A percentile compares a stretch with the other conserved stretches of the same genome.
Conservation (phyloP, 768 basidiomycete genomes). For the Xerocomus brunneocitrinus region DNA sequence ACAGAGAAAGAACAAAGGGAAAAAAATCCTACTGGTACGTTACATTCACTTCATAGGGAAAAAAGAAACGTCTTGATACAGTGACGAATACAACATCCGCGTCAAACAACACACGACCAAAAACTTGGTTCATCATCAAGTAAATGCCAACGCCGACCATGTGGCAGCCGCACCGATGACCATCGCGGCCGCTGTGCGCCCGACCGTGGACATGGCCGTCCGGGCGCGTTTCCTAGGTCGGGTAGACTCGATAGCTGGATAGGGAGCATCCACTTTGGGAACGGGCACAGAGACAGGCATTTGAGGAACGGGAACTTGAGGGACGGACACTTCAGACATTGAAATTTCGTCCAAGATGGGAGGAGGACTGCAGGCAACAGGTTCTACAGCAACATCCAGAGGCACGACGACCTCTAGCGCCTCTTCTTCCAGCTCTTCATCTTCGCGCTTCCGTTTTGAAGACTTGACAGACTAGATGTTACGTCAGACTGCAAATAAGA, state of each 20-base stretch:
- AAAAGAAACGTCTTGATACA: neutral
- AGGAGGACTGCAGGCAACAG: neutral
- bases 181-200: constrained; percentile 58
- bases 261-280: neutral
- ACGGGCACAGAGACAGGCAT: neutral
- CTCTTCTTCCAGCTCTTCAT: constrained; percentile 32
- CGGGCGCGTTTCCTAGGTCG: constrained; percentile 43
- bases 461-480: constrained; percentile 30
- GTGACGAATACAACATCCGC: neutral
- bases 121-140: constrained; percentile 28
- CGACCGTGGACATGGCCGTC: constrained; percentile 36
- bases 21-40: neutral
- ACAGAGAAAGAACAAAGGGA: neutral
- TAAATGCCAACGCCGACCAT: constrained; percentile 71
- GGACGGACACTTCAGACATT: neutral
- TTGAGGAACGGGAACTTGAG: constrained; percentile 3
- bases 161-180: constrained; percentile 66
- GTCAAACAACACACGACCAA: neutral
- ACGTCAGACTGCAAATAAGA: constrained; percentile 15
- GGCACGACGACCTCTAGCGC: neutral
- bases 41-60: constrained; percentile 2
- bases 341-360: neutral
- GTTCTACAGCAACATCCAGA: neutral
- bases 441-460: constrained; percentile 61
- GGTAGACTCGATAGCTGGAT: constrained; percentile 5